Evolutionary conservation across 1,284 basidiomycete species (phyloP).

Genomic region (Cryptococcus sp.): DNA sequence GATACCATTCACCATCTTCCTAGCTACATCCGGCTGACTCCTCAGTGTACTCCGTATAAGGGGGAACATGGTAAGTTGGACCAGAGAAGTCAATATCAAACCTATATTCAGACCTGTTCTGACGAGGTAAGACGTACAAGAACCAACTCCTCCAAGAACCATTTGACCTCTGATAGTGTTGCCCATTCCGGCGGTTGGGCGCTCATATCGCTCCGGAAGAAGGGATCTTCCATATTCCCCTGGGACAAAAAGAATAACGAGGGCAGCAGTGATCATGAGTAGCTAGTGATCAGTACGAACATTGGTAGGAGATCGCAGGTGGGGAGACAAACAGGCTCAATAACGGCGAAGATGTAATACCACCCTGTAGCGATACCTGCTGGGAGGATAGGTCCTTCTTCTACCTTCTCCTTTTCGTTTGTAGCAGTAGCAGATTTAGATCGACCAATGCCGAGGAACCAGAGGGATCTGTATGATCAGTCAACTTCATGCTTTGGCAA

Average conservation of each 20-base stretch:
- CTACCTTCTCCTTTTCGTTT: background rate
- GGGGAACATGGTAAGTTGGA: background rate
- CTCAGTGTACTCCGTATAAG: background rate
- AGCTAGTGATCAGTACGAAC: background rate
- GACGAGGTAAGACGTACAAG: background rate
- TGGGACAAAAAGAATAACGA: background rate
- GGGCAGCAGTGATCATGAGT: background rate
- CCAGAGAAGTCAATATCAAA: background rate
- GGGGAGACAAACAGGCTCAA: background rate
- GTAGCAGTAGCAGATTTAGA: background rate
- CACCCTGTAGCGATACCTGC: background rate
- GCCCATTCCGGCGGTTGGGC: background rate
- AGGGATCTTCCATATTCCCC: background rate
- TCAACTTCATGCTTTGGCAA: background rate
- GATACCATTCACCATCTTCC: background rate
- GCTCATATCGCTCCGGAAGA: background rate
- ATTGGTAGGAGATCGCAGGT: background rate
- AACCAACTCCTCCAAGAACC: background rate
- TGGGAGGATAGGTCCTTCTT: background rate
- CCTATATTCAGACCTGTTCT: background rate
- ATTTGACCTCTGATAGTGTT: background rate
- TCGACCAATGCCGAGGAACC: background rate
- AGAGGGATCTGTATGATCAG: background rate
- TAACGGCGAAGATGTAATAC: background rate
- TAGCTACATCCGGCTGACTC: background rate